These are phyloP conservation scores for Danielia oregonensis DNA, from an alignment of 805 yeast species.

Conservation along the genomic window DNA sequence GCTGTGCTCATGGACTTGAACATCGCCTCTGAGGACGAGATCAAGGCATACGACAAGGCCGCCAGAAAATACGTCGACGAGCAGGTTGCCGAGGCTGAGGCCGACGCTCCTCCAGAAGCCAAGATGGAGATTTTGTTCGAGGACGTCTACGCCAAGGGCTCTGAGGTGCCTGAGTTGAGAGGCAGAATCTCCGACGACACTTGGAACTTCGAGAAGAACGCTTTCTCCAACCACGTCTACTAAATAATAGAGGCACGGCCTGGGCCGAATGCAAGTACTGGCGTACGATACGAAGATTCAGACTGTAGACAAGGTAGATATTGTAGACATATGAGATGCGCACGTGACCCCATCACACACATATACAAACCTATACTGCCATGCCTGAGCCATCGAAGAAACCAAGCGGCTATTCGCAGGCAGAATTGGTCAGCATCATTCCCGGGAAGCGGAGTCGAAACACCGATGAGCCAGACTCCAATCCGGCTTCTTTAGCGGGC, in stretches of 20 bases:
- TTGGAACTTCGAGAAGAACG: slow-evolving; percentile 67
- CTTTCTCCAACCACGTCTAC: slow-evolving; percentile 45
- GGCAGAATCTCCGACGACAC: slow-evolving; percentile 97
- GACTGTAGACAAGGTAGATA: too few species aligned
- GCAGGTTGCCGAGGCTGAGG: slow-evolving; percentile 91
- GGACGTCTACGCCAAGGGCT: slow-evolving; percentile 93
- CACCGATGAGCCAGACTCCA: slow-evolving; percentile 45
- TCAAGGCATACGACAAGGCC: slow-evolving; percentile 90
- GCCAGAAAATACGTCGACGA: slow-evolving; percentile 94
- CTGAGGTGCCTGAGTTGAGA: slow-evolving; percentile 88
- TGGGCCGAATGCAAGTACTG: too few species aligned
- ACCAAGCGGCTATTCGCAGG: too few species aligned
- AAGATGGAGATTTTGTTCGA: slow-evolving; percentile 91
- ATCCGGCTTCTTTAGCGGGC: slow-evolving; percentile 73
- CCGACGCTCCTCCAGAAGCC: slow-evolving; percentile 92
- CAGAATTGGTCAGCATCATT: too few species aligned
- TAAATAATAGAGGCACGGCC: slow-evolving; percentile 17
- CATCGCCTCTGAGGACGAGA: slow-evolving; percentile 91
- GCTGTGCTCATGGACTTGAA: slow-evolving; percentile 75
- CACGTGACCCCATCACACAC: slow-evolving; percentile 2
- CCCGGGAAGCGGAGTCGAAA: background rate
- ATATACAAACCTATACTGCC: too few species aligned
- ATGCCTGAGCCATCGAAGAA: too few species aligned
- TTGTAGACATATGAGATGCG: too few species aligned
- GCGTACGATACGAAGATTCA: too few species aligned